Base-by-base conservation (phyloP, 2,329 filamentous ascomycete species). In the Epichloe glyceriae region DNA sequence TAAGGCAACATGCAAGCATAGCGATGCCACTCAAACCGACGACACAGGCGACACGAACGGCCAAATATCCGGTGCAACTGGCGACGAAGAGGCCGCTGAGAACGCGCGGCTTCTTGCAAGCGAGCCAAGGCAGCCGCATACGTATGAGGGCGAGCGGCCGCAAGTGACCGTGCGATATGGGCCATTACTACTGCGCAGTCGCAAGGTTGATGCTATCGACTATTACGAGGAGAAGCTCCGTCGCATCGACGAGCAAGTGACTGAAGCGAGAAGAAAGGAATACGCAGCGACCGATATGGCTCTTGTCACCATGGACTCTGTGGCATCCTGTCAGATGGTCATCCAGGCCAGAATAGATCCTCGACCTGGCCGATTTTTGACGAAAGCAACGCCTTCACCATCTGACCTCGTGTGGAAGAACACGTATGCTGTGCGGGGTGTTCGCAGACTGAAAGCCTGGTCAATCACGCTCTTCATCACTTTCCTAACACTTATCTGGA, bases 291-390 rank as follows among this genome's bases (percentile, higher is more conserved):
- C 83, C 1, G 85, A 91, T 46, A 77, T 94, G 53, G 94, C 94
- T 1, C 96, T 98, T 65, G 87, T 98, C 39, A 97, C 93, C 0
- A 94, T 98, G 88, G 88, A 96, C 69, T 93, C 88, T 3, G 93
- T 95, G 47, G 87, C 90, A 14, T 85, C 90, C 34, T 83, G 80
- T 58, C 93, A 98, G 70, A 95, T 97, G 89, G 88, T 90, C 22
- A 88, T 95, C 42, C 93, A 98, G 67, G 90, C 93, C 4, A 83
- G 95, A 11, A 81, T 98, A 49, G 91, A 97, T 62, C 89, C 93
- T 3, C 84, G 86, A 11, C 93, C 94, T 0, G 83, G 90, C 52
- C 85, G 86, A 53, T 76, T 98, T 5, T 73, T 95, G 50, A 90
- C 91, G 8, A 90, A 88, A 53, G 78, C 86, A 30, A 90, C 91